Evolutionary conservation across 2,329 filamentous ascomycete species (phyloP).

Genomic region (Aspergillus calidoustus): DNA sequence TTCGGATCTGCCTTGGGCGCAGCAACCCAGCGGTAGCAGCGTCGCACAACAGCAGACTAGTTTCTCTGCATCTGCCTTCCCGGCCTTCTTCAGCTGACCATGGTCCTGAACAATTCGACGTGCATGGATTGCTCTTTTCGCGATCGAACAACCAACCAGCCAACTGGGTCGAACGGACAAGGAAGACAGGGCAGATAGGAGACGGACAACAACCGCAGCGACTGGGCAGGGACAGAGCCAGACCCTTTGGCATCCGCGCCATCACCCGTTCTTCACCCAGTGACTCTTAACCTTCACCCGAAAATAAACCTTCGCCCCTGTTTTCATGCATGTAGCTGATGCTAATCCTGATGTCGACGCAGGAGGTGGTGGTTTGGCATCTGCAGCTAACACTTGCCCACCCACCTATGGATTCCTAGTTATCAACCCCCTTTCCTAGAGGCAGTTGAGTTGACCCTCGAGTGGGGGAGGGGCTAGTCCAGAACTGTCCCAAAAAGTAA

Average conservation of each 20-base stretch:
- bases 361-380: background rate
- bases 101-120: background rate
- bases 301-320: background rate
- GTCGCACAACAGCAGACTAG: background rate
- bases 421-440: too few relatives aligned
- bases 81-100: background rate
- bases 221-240: too few relatives aligned
- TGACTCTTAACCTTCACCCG: too few relatives aligned
- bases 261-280: background rate
- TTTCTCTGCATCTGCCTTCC: background rate
- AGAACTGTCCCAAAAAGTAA: too few relatives aligned
- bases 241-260: too few relatives aligned
- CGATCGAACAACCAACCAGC: background rate
- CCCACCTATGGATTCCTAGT: too few relatives aligned
- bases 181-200: background rate
- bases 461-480: too few relatives aligned
- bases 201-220: too few relatives aligned
- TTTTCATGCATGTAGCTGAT: background rate
- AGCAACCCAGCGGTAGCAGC: background rate
- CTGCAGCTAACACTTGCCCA: background rate
- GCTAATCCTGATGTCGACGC: background rate
- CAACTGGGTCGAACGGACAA: background rate
- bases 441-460: too few relatives aligned
- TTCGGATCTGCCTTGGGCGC: constrained; percentile 4
- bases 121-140: too few relatives aligned